Conservation (phyloP, 768 basidiomycete genomes). For the Kwoniella dejecticola region DNA sequence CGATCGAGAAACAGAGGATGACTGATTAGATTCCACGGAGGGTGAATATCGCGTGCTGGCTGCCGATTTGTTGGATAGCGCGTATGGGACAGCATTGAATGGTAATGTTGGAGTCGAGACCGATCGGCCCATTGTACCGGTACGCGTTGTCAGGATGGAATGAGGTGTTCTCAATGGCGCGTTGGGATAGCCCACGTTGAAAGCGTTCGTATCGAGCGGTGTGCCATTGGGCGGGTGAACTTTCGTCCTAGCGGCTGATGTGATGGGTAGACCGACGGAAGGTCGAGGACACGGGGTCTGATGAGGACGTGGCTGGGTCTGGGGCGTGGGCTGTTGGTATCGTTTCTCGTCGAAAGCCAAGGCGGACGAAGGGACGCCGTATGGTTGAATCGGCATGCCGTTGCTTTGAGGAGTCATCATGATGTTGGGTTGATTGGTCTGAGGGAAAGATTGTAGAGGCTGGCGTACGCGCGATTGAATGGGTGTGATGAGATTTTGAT, state of each 20-base stretch:
- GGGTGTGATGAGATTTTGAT: slow-evolving; percentile 21
- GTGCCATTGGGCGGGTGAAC: slow-evolving; percentile 5
- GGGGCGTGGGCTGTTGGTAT: neutral
- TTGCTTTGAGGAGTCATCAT: slow-evolving; percentile 13
- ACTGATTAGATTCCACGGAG: slow-evolving; percentile 14
- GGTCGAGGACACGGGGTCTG: slow-evolving; percentile 22
- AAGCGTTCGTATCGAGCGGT: slow-evolving; percentile 6
- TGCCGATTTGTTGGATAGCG: neutral
- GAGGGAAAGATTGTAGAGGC: slow-evolving; percentile 4
- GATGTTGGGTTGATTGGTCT: neutral
- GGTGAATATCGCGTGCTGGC: slow-evolving; percentile 16
- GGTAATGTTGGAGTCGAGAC: slow-evolving; percentile 19
- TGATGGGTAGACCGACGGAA: neutral
- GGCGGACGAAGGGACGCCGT: neutral
- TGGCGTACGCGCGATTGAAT: slow-evolving; percentile 22
- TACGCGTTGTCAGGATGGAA: slow-evolving; percentile 10
- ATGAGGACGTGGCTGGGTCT: slow-evolving; percentile 5
- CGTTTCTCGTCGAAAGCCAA: neutral
- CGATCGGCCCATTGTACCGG: slow-evolving; percentile 20
- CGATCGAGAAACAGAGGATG: slow-evolving; percentile 13
- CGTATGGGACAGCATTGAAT: slow-evolving; percentile 6
- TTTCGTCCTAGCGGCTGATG: slow-evolving; percentile 6
- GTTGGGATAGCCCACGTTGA: slow-evolving; percentile 4
- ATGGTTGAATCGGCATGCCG: neutral
- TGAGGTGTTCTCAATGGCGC: slow-evolving; percentile 13